Evolutionary conservation across 2,329 filamentous ascomycete genomes (phyloP).

Genomic region (Verticillium longisporum): DNA sequence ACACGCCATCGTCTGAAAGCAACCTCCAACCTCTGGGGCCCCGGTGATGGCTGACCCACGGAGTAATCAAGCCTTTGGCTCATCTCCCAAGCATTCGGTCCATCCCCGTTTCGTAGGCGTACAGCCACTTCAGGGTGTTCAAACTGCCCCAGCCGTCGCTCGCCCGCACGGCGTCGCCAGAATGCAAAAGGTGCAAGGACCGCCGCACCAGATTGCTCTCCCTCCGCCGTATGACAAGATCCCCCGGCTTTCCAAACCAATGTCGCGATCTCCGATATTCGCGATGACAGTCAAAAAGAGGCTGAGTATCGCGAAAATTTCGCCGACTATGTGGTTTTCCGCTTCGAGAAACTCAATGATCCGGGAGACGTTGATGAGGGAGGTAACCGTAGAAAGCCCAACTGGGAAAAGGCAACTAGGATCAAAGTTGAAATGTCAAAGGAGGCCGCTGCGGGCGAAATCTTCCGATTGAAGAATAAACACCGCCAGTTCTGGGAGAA

Average conservation of each 20-base stretch:
- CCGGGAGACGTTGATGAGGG: conserved; percentile 27
- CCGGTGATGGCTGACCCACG: background rate
- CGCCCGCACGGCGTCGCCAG: background rate
- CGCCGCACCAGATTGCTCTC: background rate
- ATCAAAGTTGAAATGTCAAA: conserved; percentile 29
- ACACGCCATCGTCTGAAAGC: background rate
- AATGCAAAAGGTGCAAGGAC: background rate
- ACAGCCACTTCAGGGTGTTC: background rate
- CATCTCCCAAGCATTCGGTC: background rate
- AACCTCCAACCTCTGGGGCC: background rate
- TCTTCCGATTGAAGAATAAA: conserved; percentile 27
- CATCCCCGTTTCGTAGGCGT: background rate
- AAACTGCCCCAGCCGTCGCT: background rate
- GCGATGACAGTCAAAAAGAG: conserved; percentile 26
- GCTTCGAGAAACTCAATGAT: conserved; percentile 30
- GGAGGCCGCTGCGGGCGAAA: conserved; percentile 25
- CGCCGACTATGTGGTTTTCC: conserved; percentile 32
- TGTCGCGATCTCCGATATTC: conserved; percentile 26
- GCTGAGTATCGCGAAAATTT: conserved; percentile 29
- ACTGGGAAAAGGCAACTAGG: conserved; percentile 31
- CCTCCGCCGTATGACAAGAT: background rate
- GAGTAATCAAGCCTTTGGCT: background rate
- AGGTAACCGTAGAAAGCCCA: conserved; percentile 22
- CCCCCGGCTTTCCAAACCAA: background rate
- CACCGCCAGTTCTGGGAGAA: conserved; percentile 28